phyloP scores from a whole-genome alignment of 2,329 filamentous ascomycete species.

The Xylaria sp. region DNA sequence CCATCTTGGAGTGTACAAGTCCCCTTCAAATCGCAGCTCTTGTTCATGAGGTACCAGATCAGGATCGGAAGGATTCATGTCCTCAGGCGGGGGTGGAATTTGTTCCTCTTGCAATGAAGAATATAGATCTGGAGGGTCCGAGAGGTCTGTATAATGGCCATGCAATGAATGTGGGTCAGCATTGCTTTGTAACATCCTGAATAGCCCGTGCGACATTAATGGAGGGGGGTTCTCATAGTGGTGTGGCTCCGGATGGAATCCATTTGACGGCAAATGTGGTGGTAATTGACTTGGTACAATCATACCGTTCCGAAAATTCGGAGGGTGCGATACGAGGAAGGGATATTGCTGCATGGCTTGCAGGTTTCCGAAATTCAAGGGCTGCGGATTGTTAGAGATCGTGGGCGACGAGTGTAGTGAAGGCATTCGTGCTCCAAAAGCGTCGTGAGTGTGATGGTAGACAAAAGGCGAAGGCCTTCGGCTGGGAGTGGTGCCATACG shows the following conservation, averaged over 20 bases:
- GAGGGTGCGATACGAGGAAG: conserved; percentile 59
- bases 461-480: conserved; percentile 65
- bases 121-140: conserved; percentile 78
- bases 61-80: conserved; percentile 80
- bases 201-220: conserved; percentile 72
- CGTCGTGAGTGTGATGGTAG: conserved; percentile 65
- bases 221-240: conserved; percentile 65
- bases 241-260: conserved; percentile 56
- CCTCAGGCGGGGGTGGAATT: conserved; percentile 74
- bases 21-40: conserved; percentile 77
- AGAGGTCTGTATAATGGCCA: conserved; percentile 73
- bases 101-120: conserved; percentile 77
- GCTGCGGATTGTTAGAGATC: conserved; percentile 53
- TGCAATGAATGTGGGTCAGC: conserved; percentile 70
- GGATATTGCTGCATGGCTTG: conserved; percentile 61
- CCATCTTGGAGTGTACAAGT: conserved; percentile 84
- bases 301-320: conserved; percentile 64
- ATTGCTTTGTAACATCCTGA: conserved; percentile 77
- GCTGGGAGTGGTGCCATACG: conserved; percentile 64
- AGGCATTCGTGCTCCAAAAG: conserved; percentile 63
- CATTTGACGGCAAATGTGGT: conserved; percentile 56
- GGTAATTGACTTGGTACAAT: conserved; percentile 56
- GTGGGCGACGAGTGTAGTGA: conserved; percentile 59
- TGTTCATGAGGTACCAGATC: conserved; percentile 80
- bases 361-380: conserved; percentile 60